Evolutionary conservation across 2,329 filamentous ascomycete species (phyloP).

Genomic region (Dissoconium aciculare): DNA sequence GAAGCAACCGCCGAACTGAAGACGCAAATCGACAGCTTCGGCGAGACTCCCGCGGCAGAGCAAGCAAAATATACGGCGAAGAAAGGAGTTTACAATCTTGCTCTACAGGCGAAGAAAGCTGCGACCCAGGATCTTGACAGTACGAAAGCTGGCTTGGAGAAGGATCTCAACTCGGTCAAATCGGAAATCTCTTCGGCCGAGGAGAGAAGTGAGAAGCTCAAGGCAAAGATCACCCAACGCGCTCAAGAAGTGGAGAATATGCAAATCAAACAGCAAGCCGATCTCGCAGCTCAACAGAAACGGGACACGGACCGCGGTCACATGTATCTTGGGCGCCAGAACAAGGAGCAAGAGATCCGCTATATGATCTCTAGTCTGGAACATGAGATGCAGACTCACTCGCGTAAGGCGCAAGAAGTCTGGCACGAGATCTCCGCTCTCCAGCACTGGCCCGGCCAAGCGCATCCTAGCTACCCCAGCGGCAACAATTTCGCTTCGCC

Average conservation of each 20-base stretch:
- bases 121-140: slow-evolving; percentile 44
- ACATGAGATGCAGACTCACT: slow-evolving; percentile 23
- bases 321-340: slow-evolving; percentile 19
- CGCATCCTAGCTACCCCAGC: slow-evolving; percentile 12
- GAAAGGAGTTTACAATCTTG: slow-evolving; percentile 43
- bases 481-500: slow-evolving; percentile 24
- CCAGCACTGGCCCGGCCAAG: slow-evolving; percentile 14
- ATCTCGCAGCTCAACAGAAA: slow-evolving; percentile 22
- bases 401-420: slow-evolving; percentile 27
- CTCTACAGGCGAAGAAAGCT: slow-evolving; percentile 36
- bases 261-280: slow-evolving; percentile 50
- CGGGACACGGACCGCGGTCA: slow-evolving; percentile 21
- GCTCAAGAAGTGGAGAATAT: slow-evolving; percentile 58
- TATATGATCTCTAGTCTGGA: slow-evolving; percentile 27
- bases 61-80: slow-evolving; percentile 41
- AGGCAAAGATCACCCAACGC: slow-evolving; percentile 55
- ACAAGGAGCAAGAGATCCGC: slow-evolving; percentile 26
- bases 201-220: slow-evolving; percentile 58
- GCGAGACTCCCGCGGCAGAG: slow-evolving; percentile 49
- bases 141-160: slow-evolving; percentile 47
- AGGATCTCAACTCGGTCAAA: slow-evolving; percentile 46
- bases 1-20: slow-evolving; percentile 44
- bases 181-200: slow-evolving; percentile 49
- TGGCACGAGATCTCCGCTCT: slow-evolving; percentile 24
- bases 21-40: slow-evolving; percentile 48